Percentiles rank a stretch among this genome's conserved stretches.
Evolutionary conservation across 2,329 filamentous ascomycete species (phyloP).

Genomic region (Fusarium longipes): DNA sequence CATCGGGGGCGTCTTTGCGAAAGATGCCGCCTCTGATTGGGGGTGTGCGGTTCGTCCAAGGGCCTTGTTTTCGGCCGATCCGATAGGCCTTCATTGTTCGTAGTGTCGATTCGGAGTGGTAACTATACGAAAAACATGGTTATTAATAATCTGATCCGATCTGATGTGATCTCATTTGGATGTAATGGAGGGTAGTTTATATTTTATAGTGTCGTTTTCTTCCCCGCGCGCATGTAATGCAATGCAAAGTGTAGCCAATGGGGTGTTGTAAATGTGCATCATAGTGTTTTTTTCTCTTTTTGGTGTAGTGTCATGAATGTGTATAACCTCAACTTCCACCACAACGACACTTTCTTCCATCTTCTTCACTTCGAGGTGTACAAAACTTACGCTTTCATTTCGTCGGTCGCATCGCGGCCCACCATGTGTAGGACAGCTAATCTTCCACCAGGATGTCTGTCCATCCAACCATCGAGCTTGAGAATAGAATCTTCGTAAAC

Average conservation of each 20-base stretch:
- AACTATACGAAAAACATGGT: constrained; percentile 54
- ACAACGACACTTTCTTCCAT: neutral
- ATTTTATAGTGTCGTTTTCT: neutral
- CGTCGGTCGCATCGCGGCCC: constrained; percentile 52
- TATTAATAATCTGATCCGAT: constrained; percentile 32
- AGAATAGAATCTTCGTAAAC: constrained; percentile 66
- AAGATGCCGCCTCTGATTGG: constrained; percentile 66
- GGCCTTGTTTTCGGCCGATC: constrained; percentile 67
- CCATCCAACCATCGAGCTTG: constrained; percentile 67
- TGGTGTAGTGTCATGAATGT: constrained; percentile 2
- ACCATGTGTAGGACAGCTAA: constrained; percentile 68
- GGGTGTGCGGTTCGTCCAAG: constrained; percentile 69
- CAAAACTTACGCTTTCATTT: constrained; percentile 50
- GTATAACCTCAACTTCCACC: constrained; percentile 6
- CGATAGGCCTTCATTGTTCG: constrained; percentile 69
- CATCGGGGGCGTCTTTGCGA: constrained; percentile 31
- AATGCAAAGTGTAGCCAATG: constrained; percentile 28
- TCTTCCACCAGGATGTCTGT: constrained; percentile 68
- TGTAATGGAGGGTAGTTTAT: neutral
- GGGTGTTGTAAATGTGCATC: constrained; percentile 9
- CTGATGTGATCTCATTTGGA: neutral
- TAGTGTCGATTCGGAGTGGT: constrained; percentile 65
- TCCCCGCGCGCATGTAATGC: constrained; percentile 9
- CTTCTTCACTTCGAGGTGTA: neutral
- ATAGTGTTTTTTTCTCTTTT: constrained; percentile 1